phyloP scores from a whole-genome alignment of 129 eudicot species.

The Mikania micrantha region DNA sequence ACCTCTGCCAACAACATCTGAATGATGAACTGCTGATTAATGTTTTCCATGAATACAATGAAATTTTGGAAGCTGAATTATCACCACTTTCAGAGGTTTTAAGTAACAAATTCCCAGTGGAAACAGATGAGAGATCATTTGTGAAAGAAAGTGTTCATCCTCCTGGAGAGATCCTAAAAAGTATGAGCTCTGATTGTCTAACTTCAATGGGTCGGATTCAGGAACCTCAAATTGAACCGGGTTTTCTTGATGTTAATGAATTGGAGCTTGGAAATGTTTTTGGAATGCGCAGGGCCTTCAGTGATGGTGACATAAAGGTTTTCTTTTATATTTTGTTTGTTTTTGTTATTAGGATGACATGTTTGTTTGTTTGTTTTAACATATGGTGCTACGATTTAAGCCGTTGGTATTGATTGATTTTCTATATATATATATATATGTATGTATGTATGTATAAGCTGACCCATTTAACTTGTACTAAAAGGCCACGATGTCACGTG shows the following conservation, averaged over 20 bases:
- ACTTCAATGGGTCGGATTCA: slow-evolving; percentile 44
- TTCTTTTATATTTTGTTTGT: slow-evolving; percentile 5
- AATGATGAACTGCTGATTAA: slow-evolving; percentile 61
- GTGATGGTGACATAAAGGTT: slow-evolving; percentile 98
- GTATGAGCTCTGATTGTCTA: background rate
- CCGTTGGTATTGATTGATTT: too few species aligned
- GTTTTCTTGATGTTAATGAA: slow-evolving; percentile 48
- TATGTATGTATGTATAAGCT: too few species aligned
- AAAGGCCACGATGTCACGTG: too few species aligned
- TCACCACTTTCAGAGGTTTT: slow-evolving; percentile 51
- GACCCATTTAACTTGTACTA: too few species aligned
- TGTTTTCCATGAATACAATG: slow-evolving; percentile 72
- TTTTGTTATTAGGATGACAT: too few species aligned
- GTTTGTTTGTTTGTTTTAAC: too few species aligned
- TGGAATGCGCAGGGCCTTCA: slow-evolving; percentile 87
- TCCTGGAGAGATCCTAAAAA: slow-evolving; percentile 50
- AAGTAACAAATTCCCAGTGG: slow-evolving; percentile 45
- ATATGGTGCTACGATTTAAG: too few species aligned
- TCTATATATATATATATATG: too few species aligned
- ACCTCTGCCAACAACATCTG: slow-evolving; percentile 44
- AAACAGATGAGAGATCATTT: slow-evolving; percentile 31
- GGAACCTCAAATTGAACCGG: slow-evolving; percentile 41
- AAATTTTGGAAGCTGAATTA: slow-evolving; percentile 47
- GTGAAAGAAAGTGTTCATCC: slow-evolving; percentile 35
- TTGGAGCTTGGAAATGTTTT: slow-evolving; percentile 60